Evolutionary conservation across 1,284 basidiomycete genomes (phyloP), one percentile per base, ranked within the genome.

Genomic region (Bondarzewia mesenterica): DNA sequence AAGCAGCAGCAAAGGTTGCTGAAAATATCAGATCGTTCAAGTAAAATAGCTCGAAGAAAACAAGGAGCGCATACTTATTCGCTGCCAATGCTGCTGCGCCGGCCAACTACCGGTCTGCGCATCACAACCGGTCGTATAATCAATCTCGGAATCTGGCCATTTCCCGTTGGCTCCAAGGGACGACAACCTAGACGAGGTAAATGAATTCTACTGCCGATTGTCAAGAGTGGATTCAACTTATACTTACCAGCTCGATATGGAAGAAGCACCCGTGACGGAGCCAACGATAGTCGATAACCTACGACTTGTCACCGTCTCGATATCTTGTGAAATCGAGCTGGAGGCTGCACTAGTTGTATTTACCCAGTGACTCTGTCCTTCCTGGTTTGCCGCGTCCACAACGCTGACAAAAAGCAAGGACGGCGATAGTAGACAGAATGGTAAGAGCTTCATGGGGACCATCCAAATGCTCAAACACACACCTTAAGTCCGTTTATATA

Each of bases 21-120:
- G 39, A 12, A 37, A n/a, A n/a, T 8, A 22, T 29, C 22, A 44
- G 5, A 12, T 5, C 38, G 39, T 18, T 5, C 15, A 35, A 21
- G 7, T 36, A 36, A 36, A 18, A 23, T 16, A 36, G 10, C 23
- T 14, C 12, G 45, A 32, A 35, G 26, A 18, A 27, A 4, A 29
- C 5, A 42, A 4, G 39, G 26, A n/a, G 7, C 21, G 63, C 70
- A 44, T 55, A 81, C 80, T 66, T 26, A 81, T 69, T 14, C 82
- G 72, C 23, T 59, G 57, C 80, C 81, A 84, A 58, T 85, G 82
- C 7, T 60, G 57, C 57, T 78, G 72, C 2, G 81, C 81, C 5
- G 82, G 82, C 82, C 82, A 85, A 55, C 78, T 83, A 6, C 79
- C 80, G 10, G 71, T 67, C 52, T 70, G 76, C 5, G 77, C 81